Percentiles rank a stretch among this genome's conserved stretches.
phyloP scores from a whole-genome alignment of 257 asterid genomes.

The Paraleonurus japonicus region DNA sequence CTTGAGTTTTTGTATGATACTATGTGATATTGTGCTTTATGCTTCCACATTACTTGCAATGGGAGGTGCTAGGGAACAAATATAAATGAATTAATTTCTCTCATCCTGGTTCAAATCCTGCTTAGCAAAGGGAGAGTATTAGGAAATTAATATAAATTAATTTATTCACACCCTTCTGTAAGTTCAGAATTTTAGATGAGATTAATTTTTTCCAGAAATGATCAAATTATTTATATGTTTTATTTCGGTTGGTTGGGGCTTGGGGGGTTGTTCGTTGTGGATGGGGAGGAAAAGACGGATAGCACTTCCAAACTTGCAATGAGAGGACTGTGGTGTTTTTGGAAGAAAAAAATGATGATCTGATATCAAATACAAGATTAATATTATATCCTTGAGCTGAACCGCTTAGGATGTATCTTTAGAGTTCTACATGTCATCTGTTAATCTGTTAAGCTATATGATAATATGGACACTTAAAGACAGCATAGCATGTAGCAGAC shows the following conservation, averaged over 20 bases:
- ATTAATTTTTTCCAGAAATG: no score
- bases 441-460: neutral
- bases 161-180: no score
- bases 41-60: conserved; percentile 3
- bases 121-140: no score
- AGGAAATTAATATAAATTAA: no score
- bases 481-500: neutral
- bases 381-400: neutral
- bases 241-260: neutral
- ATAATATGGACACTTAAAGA: neutral
- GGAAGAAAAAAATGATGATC: neutral
- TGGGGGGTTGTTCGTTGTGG: no score
- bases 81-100: no score
- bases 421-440: neutral
- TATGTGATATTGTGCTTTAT: neutral
- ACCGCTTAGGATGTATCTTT: neutral
- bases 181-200: no score
- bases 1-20: neutral
- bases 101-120: no score
- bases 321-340: conserved; percentile 5
- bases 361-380: neutral
- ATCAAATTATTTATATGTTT: no score
- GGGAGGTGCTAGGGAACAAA: no score
- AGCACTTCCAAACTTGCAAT: neutral
- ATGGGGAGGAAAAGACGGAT: neutral